Evolutionary conservation across 768 basidiomycete species (phyloP), one percentile per base, ranked within the genome.

Genomic region (Hydnomerulius pinastri): DNA sequence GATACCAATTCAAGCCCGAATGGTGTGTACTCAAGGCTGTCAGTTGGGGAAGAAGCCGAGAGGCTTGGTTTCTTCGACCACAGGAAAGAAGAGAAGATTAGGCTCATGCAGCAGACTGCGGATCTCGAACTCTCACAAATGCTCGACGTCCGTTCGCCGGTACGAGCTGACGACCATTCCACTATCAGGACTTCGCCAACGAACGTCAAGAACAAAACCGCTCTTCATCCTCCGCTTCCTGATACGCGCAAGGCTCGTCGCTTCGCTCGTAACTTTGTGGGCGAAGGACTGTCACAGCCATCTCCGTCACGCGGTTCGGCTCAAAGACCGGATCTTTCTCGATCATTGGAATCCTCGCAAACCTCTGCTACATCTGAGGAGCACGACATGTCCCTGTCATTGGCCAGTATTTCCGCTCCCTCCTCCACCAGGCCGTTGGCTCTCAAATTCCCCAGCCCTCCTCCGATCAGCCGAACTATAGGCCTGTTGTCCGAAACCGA

Each of bases 401-500:
- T n/a, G 2, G 17, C 15, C 10, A 30, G 21, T 12, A 21, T 17
- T 5, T 43, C 41, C 6, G n/a, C 37, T 17, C 37, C 42, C 1
- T 30, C 40, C 4, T 43, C 36, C 11, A 10, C 38, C 18, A 24
- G 23, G 20, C 35, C 41, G 4, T n/a, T 36, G 21, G 28, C 28
- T 10, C 23, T 27, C 20, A 21, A 54, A 15, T 32, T 43, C 18
- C 48, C 48, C 9, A 29, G 7, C 23, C 35, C 46, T 21, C 52
- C 47, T 49, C 27, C 6, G 12, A 18, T 30, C 5, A 12, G 7
- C 17, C 21, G 11, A n/a, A 36, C 30, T 21, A 23, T 23, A 9
- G 27, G 48, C 13, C 37, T 27, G 13, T 27, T 51, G 25, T 50
- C 59, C 30, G 52, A 44, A 25, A 56, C 51, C 23, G 62, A 66